Base-by-base conservation (phyloP, 225 moss, liverwort and hornwort species). In the Marchantia polymorpha region DNA sequence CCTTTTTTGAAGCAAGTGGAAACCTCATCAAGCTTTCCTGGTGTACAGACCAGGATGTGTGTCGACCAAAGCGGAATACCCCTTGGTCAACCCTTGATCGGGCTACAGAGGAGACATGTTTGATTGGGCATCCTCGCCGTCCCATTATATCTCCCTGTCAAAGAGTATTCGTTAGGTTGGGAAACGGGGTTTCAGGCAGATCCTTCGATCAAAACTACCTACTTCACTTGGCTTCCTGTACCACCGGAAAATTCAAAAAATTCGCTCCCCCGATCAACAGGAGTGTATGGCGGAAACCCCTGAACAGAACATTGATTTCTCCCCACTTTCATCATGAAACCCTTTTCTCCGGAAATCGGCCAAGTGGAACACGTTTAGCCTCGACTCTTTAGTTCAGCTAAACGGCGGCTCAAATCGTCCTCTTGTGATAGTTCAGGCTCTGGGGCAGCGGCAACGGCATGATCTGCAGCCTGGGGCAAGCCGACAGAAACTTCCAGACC, bases 401-500 rank as follows among this genome's bases (percentile, higher is more conserved):
- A 75, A 12, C 87, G 82, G 64, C 87, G 85, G 58, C 74, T 88
- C 83, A 88, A 83, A 78, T 88, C 87, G 26, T 88, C 87, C 80
- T 88, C 87, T 26, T 84, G 84, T 71, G 87, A 88, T 23, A 81
- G 9, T 64, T 77, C 74, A 72, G 80, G 61, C 52, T 72, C 80
- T 61, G 69, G 72, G 47, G 81, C 46, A 55, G 87, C 84, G 48
- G 84, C 79, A 58, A 87, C 77, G 29, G 78, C 54, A 77, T 88
- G 87, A 64, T 82, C 77, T 48, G 87, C 87, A 63, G 87, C 27
- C 27, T 88, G 84, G 23, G 87, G 87, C 26, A 88, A 64, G 13
- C 87, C 87, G 51, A 88, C 84, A 26, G 87, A 83, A 6, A 88
- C 83, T 80, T 88, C 87, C 17, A 88, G 58, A 8, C 87, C 87